Conservation (phyloP, 192 early-diverging fungal genomes). For the Chytriomyces sp. region DNA sequence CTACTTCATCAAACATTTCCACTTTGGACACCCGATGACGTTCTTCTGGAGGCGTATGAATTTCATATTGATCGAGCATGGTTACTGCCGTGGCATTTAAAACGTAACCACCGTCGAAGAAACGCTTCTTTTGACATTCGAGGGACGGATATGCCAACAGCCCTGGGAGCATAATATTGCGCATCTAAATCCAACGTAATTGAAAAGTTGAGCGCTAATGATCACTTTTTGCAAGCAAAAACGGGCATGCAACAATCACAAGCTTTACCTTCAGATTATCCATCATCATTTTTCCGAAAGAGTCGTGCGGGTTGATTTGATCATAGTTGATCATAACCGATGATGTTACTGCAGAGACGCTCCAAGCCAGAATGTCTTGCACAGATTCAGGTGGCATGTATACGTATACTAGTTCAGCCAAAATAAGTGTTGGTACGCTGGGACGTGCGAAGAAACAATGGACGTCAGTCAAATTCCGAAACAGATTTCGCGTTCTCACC, state of each 20-base stretch:
- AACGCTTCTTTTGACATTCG: slow-evolving; percentile 74
- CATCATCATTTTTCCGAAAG: slow-evolving; percentile 93
- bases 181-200: slow-evolving; percentile 36
- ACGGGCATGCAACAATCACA: slow-evolving; percentile 23
- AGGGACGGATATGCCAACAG: slow-evolving; percentile 75
- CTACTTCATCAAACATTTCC: slow-evolving; percentile 90
- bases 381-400: slow-evolving; percentile 77
- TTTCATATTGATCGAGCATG: slow-evolving; percentile 61
- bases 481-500: slow-evolving; percentile 40
- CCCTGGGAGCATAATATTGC: slow-evolving; percentile 80
- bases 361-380: slow-evolving; percentile 60
- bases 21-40: slow-evolving; percentile 63
- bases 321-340: slow-evolving; percentile 82
- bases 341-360: slow-evolving; percentile 15
- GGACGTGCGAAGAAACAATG: background rate
- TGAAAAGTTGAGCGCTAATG: background rate
- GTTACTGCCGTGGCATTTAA: slow-evolving; percentile 34
- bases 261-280: slow-evolving; percentile 71
- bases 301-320: slow-evolving; percentile 87
- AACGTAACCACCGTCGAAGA: slow-evolving; percentile 64
- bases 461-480: background rate
- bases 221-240: slow-evolving; percentile 13
- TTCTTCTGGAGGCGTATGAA: slow-evolving; percentile 46
- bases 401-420: slow-evolving; percentile 94
- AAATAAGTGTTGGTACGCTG: slow-evolving; percentile 81